Evolutionary conservation across 2,329 filamentous ascomycete species (phyloP), one percentile per base, ranked within the genome.

Genomic region (Aphanocladium album): DNA sequence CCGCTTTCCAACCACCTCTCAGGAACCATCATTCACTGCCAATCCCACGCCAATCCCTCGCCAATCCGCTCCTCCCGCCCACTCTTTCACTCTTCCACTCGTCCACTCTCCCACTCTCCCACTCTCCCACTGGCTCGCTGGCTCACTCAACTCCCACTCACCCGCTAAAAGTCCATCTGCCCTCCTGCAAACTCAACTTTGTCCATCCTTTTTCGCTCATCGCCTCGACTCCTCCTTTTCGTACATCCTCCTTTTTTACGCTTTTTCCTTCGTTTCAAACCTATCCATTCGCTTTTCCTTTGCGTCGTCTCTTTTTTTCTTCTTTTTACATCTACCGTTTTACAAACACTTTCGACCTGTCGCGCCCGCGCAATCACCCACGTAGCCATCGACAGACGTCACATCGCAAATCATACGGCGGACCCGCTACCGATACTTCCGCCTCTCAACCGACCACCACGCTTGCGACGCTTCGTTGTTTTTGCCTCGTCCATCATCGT

Each of bases 401-500:
- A 39, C 54, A 57, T 57, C 54, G 54, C 30, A 57, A 57, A 49
- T 25, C 45, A 27, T 7, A 39, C 30, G n/a, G 39, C 7, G 54
- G 54, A 57, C 54, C 54, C 54, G 54, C 54, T 49, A 46, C 45
- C 54, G 45, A 57, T 49, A 49, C 54, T 57, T 57, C 37, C 8
- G 35, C 50, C 50, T 41, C 33, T 11, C 51, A n/a, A 19, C 23
- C 54, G 16, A 27, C 27, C 45, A 37, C 54, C 30, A 27, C 54
- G 6, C n/a, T 43, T 16, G 27, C 43, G n/a, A 47, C 43, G 43
- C 54, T 17, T 21, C n/a, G 16, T 19, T 49, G 17, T 27, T 58
- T 50, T 58, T 58, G 46, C 35, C 45, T 57, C 43, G 54, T 51
- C 56, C 45, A 58, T 58, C 56, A 58, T 58, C 46, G 35, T 47